Base-by-base conservation (phyloP, 257 asterid species). In the Ligustrum vulgare region DNA sequence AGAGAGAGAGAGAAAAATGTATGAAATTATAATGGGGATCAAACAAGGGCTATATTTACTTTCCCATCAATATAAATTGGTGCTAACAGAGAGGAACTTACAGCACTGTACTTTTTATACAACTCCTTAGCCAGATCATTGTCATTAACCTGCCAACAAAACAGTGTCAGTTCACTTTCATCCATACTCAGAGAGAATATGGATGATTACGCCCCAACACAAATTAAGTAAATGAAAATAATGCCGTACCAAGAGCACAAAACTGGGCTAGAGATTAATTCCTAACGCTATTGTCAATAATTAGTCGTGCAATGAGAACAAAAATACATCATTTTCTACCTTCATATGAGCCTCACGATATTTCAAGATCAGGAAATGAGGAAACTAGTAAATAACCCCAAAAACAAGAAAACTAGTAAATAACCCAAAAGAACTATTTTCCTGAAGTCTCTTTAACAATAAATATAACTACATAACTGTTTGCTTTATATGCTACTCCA, bases 101-200 rank as follows among this genome's bases (percentile, higher is more conserved):
- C 97, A 77, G 98, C 94, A 74, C 98, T 94, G 80, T 86, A 81
- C 86, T 94, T 94, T 79, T 94, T 94, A 81, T 90, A 91, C 85
- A 94, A 82, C 89, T 94, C 98, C 87, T 92, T 94, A 15, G 97
- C 84, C 73, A 94, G 90, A 78, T 94, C 98, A 86, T 86, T 89
- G 79, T 91, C 97, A 68, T 82, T 83, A 75, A 88, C 91, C 97
- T 91, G 93, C 82, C 74, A 81, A 73, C 6, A 84, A 73, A 70
- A 56, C 72, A 80, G 70, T 70, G 45, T 81, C 23, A 67, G 15
- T 62, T 75, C 54, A 9, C 69, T 69, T 76, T 45, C 67, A 60
- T 35, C 54, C 67, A 64, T 35, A 63, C 25, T 56, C 39, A 71
- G 69, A 37, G 65, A 69, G 72, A 51, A 37, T 23, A 12, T 33